Percentiles rank a stretch among this genome's conserved stretches.
These are phyloP conservation scores for Xylariomycetidae sp. DNA, from an alignment of 2,329 filamentous ascomycete species.

Conservation along the genomic window DNA sequence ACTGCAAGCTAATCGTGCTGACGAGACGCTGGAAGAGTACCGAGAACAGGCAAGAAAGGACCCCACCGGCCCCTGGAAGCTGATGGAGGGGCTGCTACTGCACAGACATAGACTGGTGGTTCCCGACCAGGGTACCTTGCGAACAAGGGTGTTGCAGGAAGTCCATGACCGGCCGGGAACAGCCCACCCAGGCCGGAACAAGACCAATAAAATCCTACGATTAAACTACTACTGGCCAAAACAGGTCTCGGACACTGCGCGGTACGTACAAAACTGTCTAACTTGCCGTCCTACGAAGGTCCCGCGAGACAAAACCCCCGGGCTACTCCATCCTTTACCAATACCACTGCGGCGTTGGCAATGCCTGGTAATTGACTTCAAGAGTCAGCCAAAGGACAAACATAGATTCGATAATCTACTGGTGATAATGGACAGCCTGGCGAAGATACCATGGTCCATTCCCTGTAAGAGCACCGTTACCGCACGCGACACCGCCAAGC, in stretches of 20 bases:
- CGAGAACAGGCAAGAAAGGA: background rate
- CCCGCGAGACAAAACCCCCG: background rate
- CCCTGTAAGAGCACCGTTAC: too few relatives aligned
- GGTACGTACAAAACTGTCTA: background rate
- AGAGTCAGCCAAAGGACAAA: background rate
- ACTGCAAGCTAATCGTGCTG: background rate
- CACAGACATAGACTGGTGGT: background rate
- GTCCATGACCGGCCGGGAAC: background rate
- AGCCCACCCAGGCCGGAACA: background rate
- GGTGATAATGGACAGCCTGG: background rate
- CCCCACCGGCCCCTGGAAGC: background rate
- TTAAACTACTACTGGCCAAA: background rate
- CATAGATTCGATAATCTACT: background rate
- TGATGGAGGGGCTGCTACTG: background rate
- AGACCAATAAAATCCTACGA: background rate
- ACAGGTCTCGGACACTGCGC: background rate
- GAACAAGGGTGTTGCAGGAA: background rate
- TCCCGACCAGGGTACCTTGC: background rate
- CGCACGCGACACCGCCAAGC: too few relatives aligned
- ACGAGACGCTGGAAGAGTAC: background rate
- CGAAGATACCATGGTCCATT: background rate
- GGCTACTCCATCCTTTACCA: background rate
- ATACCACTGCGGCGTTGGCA: background rate
- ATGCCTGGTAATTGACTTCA: background rate
- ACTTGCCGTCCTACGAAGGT: background rate